phyloP scores from a whole-genome alignment of 768 basidiomycete genomes.

The Omphalotus guepiniiformis region DNA sequence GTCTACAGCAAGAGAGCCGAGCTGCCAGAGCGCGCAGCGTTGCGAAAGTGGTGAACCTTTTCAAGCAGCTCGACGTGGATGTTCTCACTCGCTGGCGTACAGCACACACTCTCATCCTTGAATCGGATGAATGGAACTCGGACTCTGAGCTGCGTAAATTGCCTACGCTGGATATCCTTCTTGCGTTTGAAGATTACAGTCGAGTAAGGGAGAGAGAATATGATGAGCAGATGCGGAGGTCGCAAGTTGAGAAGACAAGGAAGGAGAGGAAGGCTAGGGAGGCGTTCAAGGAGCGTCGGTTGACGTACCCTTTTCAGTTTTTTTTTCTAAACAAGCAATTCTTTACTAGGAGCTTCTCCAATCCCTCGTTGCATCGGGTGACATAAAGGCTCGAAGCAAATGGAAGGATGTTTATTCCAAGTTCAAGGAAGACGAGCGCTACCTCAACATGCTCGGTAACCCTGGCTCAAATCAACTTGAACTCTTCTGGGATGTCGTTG shows the following conservation, averaged over 20 bases:
- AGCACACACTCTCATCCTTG: conserved; percentile 71
- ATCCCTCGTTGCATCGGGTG: conserved; percentile 59
- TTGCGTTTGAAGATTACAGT: conserved; percentile 93
- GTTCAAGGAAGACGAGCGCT: conserved; percentile 77
- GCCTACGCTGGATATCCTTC: conserved; percentile 87
- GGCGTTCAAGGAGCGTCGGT: conserved; percentile 67
- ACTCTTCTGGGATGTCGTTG: conserved; percentile 93
- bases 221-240: conserved; percentile 77
- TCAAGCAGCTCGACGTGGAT: conserved; percentile 86
- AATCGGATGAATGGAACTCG: conserved; percentile 73
- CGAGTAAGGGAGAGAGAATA: conserved; percentile 87
- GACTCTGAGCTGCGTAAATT: conserved; percentile 78
- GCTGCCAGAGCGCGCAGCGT: conserved; percentile 76
- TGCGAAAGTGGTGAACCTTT: conserved; percentile 75
- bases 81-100: conserved; percentile 92
- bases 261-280: conserved; percentile 89
- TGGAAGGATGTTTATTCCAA: conserved; percentile 88
- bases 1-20: conserved; percentile 67
- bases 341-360: conserved; percentile 58
- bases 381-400: conserved; percentile 77
- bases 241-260: conserved; percentile 79
- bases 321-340: not conserved
- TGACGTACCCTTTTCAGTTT: not conserved
- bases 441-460: conserved; percentile 83
- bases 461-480: conserved; percentile 95